These are phyloP conservation scores for Cenococcum geophilum DNA, from an alignment of 495 filamentous ascomycete species.

Conservation along the genomic window DNA sequence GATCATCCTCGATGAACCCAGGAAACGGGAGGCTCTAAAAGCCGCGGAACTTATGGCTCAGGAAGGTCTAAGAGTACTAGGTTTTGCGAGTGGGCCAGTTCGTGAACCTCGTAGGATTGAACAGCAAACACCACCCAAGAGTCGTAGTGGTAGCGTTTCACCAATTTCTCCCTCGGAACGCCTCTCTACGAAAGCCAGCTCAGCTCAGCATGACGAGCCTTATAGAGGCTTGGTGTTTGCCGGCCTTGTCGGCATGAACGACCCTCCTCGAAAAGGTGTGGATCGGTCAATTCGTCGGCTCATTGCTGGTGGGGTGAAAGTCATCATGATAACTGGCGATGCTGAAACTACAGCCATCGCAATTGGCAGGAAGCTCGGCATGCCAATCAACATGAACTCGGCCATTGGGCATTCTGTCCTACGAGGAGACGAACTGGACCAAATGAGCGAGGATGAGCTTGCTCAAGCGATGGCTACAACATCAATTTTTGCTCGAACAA, in stretches of 20 bases:
- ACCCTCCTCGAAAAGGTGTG: slow-evolving; percentile 85
- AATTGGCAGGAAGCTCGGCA: slow-evolving; percentile 87
- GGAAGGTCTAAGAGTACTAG: slow-evolving; percentile 84
- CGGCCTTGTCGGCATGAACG: slow-evolving; percentile 92
- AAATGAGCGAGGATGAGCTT: slow-evolving; percentile 78
- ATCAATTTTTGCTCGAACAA: slow-evolving; percentile 91
- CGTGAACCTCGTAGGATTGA: slow-evolving; percentile 22
- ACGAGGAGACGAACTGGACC: slow-evolving; percentile 82
- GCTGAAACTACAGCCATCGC: slow-evolving; percentile 89
- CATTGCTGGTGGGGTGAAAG: slow-evolving; percentile 87
- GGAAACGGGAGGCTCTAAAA: slow-evolving; percentile 64
- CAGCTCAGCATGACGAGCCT: slow-evolving; percentile 56
- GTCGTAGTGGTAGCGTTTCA: slow-evolving; percentile 25
- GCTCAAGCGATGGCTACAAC: slow-evolving; percentile 76
- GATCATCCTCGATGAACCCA: slow-evolving; percentile 72
- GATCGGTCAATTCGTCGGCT: slow-evolving; percentile 82
- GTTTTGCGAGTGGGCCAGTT: slow-evolving; percentile 74
- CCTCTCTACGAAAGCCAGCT: slow-evolving; percentile 21
- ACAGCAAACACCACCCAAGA: slow-evolving; percentile 35
- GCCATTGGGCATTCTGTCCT: slow-evolving; percentile 56
- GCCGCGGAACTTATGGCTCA: slow-evolving; percentile 88
- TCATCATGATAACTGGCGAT: slow-evolving; percentile 99
- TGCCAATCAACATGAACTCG: slow-evolving; percentile 55
- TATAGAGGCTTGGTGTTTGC: slow-evolving; percentile 84
- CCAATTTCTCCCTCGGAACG: slow-evolving; percentile 11